Percentiles rank a stretch among this genome's conserved stretches.
Evolutionary conservation across 1,139 yeast genomes (phyloP).

Genomic region (Nakaseomyces bracarensis): DNA sequence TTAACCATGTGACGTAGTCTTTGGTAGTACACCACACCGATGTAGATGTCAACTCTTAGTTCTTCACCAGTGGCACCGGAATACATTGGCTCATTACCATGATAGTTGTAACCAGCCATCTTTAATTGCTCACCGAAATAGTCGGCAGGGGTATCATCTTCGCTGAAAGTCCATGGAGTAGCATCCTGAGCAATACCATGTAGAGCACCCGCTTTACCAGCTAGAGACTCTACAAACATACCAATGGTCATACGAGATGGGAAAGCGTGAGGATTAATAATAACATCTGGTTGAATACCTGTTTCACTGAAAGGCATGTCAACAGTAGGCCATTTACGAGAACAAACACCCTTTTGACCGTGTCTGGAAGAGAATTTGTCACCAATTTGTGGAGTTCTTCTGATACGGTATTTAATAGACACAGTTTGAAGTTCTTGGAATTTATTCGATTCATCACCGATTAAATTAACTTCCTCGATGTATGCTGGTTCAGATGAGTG

Average conservation of each 20-base stretch:
- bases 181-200: conserved; percentile 97
- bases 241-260: conserved; percentile 99
- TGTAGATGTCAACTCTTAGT: conserved; percentile 86
- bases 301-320: conserved; percentile 96
- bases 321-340: conserved; percentile 93
- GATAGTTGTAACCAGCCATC: conserved; percentile 89
- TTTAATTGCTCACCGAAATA: conserved; percentile 88
- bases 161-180: conserved; percentile 93
- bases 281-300: conserved; percentile 95
- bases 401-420: conserved; percentile 82
- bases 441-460: conserved; percentile 69
- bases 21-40: conserved; percentile 96
- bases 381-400: conserved; percentile 92
- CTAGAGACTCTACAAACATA: conserved; percentile 96
- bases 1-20: conserved; percentile 99
- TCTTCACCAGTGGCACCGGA: conserved; percentile 99
- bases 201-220: conserved; percentile 97
- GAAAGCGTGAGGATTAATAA: conserved; percentile 98
- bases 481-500: conserved; percentile 93
- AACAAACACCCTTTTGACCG: conserved; percentile 99
- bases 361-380: conserved; percentile 97
- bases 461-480: conserved; percentile 86
- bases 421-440: conserved; percentile 76
- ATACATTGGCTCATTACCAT: conserved; percentile 98
- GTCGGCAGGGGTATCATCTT: conserved; percentile 92